Percentiles rank a stretch among this genome's conserved stretches.
Evolutionary conservation across 371 early-diverging fungal species (phyloP).

Genomic region (Saksenaea oblongispora): DNA sequence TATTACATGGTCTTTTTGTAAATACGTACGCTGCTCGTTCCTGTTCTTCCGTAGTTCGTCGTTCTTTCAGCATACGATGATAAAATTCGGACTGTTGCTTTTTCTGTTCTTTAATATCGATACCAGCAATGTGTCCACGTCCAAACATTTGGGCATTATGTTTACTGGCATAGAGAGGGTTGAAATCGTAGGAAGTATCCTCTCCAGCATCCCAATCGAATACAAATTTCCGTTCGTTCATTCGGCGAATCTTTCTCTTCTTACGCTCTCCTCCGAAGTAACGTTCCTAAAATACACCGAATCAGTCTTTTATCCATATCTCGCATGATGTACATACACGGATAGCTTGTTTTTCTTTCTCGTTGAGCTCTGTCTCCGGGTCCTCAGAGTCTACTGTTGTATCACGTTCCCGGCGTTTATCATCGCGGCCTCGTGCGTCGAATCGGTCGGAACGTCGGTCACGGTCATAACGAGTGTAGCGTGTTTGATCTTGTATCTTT

Average conservation of each 20-base stretch:
- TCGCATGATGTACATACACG: conserved; percentile 25
- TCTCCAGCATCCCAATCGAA: conserved; percentile 97
- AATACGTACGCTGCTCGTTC: conserved; percentile 60
- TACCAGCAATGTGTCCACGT: conserved; percentile 89
- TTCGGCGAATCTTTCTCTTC: conserved; percentile 77
- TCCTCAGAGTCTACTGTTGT: conserved; percentile 11
- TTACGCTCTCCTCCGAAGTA: conserved; percentile 87
- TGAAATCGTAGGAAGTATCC: conserved; percentile 92
- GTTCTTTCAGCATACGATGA: conserved; percentile 62
- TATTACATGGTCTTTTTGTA: neutral
- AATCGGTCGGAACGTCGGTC: conserved; percentile 15
- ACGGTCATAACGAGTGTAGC: conserved; percentile 19
- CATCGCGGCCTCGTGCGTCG: conserved; percentile 18
- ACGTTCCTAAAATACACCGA: conserved; percentile 56
- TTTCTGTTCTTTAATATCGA: conserved; percentile 80
- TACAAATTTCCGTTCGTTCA: conserved; percentile 91
- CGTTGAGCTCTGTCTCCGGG: conserved; percentile 26
- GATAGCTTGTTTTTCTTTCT: conserved; percentile 54
- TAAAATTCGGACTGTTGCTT: conserved; percentile 72
- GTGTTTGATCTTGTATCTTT: conserved; percentile 22
- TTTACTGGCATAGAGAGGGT: conserved; percentile 83
- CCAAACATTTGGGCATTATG: conserved; percentile 90
- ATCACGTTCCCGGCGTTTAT: conserved; percentile 18
- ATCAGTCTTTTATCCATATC: neutral
- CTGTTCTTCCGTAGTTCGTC: conserved; percentile 69